phyloP scores from a whole-genome alignment of 2,329 filamentous ascomycete genomes.

The Ophiostoma ulmi region DNA sequence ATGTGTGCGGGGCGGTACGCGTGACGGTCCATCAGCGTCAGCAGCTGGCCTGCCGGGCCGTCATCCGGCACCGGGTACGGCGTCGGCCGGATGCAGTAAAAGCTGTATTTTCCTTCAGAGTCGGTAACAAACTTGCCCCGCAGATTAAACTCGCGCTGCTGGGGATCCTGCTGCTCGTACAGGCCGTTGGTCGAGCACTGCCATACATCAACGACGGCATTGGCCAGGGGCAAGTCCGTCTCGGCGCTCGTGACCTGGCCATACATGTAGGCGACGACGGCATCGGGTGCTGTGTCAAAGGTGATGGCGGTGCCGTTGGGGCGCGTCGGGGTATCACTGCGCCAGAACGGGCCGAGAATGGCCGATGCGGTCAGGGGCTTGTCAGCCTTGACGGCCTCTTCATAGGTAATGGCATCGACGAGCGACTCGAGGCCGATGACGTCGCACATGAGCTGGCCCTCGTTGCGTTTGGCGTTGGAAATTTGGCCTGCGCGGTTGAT shows the following conservation, averaged over 20 bases:
- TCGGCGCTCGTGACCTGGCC: conserved; percentile 38
- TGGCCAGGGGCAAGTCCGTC: conserved; percentile 51
- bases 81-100: conserved; percentile 58
- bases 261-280: conserved; percentile 51
- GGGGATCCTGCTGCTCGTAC: conserved; percentile 66
- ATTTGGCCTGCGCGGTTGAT: conserved; percentile 57
- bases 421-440: conserved; percentile 57
- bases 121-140: conserved; percentile 33
- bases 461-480: conserved; percentile 54
- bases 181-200: conserved; percentile 55
- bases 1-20: conserved; percentile 39
- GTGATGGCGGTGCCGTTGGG: conserved; percentile 55
- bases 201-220: conserved; percentile 59
- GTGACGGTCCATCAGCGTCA: conserved; percentile 36
- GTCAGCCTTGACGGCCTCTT: conserved; percentile 39
- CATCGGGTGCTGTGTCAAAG: conserved; percentile 35
- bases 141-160: conserved; percentile 27
- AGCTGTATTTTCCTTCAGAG: conserved; percentile 55
- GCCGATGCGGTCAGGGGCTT: conserved; percentile 47
- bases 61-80: conserved; percentile 41
- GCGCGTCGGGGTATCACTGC: conserved; percentile 54
- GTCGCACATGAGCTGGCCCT: conserved; percentile 59
- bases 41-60: conserved; percentile 33
- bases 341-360: conserved; percentile 65
- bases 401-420: conserved; percentile 61